Evolutionary conservation across 139 green algal species (phyloP), one percentile per base, ranked within the genome.

Genomic region (Ettlia oleoabundans): DNA sequence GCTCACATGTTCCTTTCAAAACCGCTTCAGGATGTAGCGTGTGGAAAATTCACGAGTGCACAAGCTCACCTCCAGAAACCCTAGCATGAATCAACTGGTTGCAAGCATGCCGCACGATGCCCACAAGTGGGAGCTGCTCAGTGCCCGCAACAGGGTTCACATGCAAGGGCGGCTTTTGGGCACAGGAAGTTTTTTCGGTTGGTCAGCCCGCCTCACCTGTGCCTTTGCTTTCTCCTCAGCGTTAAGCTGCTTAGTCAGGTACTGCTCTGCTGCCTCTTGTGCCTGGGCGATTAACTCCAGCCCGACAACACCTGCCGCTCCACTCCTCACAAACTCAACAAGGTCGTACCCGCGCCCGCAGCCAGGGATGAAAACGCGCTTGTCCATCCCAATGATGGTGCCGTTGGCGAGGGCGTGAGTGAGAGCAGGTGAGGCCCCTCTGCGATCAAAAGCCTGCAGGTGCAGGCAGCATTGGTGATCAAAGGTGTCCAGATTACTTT

Each of bases 331-430:
- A 73, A 93, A 87, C 28, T 67, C 74, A 2, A 89, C 28, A 4
- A 91, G 51, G 35, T 94, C 90, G 37, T 94, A 94, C 8, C 90
- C 90, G 22, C 90, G 66, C 24, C 90, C 89, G 65, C 85, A 92
- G 28, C 85, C 85, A 7, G 89, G 90, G 7, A 93, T 61, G 0
- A 93, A 53, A 1, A 83, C 80, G 2, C 72, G 52, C 58, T 86
- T 87, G 22, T 81, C 84, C 1, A 28, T 24, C 9, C 76, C 77
- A 10, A 80, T 38, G 24, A 88, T 42, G 19, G 55, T 33, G 3
- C 79, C 80, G 6, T 26, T n/a, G 1, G 55, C 13, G 24, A 91
- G 70, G 41, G 82, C 35, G 22, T 41, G 35, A 1, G 66, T 38
- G 41, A 89, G 52, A 18, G 47, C 65, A 8, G 86, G 82, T 1